phyloP scores from a whole-genome alignment of 2,329 filamentous ascomycete species.

The Coccinonectria pachysandricola region DNA sequence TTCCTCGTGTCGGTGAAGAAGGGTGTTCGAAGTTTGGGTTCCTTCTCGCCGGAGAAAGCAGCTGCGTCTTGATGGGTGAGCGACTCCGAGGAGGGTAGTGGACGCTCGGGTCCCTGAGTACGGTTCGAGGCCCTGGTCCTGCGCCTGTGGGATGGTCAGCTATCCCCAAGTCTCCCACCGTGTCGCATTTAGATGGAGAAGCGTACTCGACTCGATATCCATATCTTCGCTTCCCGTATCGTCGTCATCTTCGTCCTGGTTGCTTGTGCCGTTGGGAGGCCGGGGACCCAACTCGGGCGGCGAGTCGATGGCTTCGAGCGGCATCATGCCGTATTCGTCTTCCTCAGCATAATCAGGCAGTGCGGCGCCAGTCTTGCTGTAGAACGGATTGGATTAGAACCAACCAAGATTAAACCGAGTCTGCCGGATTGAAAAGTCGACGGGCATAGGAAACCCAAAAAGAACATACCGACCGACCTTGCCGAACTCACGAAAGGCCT shows the following conservation, averaged over 20 bases:
- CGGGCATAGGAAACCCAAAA: too few relatives aligned
- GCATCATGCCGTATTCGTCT: conserved; percentile 88
- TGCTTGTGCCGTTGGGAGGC: too few relatives aligned
- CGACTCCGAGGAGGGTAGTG: conserved; percentile 37
- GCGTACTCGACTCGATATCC: conserved; percentile 40
- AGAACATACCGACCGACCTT: conserved; percentile 28
- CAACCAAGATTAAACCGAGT: too few relatives aligned
- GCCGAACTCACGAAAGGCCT: conserved; percentile 26
- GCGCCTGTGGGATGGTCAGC: conserved; percentile 29
- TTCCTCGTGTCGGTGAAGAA: conserved; percentile 38
- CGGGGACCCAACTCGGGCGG: too few relatives aligned
- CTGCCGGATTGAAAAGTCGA: too few relatives aligned
- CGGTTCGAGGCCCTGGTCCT: conserved; percentile 42
- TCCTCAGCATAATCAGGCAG: conserved; percentile 68
- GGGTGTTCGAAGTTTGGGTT: conserved; percentile 47
- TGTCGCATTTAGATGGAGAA: conserved; percentile 1
- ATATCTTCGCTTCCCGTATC: conserved; percentile 37
- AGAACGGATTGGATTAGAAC: conserved; percentile 4
- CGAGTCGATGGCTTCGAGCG: conserved; percentile 84
- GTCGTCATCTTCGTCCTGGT: conserved; percentile 9
- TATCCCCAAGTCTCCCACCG: background rate
- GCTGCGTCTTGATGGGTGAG: conserved; percentile 55
- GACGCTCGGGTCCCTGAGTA: conserved; percentile 40
- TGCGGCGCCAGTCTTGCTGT: conserved; percentile 80
- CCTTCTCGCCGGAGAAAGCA: conserved; percentile 50